Evolutionary conservation across 2,329 filamentous ascomycete genomes (phyloP).

Genomic region (Xylaria sp.): DNA sequence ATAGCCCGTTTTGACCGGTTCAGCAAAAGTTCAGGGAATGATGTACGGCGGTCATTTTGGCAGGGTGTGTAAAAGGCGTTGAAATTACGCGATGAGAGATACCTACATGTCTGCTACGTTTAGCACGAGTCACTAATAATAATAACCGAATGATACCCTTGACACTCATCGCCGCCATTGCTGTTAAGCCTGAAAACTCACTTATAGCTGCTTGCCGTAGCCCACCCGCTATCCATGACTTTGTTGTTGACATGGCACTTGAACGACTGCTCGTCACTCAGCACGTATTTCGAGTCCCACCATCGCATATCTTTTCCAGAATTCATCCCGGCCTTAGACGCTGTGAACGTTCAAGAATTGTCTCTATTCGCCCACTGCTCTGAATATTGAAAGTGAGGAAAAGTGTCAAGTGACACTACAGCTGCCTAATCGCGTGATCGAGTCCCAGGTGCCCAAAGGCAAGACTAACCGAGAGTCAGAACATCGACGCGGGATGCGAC

Average conservation of each 20-base stretch:
- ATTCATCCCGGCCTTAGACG: conserved; percentile 20
- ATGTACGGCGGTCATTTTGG: background rate
- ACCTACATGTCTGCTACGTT: conserved; percentile 23
- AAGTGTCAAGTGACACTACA: conserved; percentile 3
- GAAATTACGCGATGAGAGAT: conserved; percentile 11
- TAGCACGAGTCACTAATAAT: conserved; percentile 26
- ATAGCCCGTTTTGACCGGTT: background rate
- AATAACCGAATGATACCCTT: conserved; percentile 34
- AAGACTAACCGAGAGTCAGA: conserved; percentile 6
- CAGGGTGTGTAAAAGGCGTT: conserved; percentile 1
- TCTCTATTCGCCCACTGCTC: conserved; percentile 1
- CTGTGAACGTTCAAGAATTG: background rate
- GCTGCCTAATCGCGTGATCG: conserved; percentile 1
- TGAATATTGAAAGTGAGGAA: background rate
- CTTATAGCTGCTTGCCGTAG: background rate
- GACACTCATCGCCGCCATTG: background rate
- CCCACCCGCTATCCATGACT: background rate
- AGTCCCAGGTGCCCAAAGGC: conserved; percentile 1
- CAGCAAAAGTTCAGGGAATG: background rate
- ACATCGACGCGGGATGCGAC: background rate
- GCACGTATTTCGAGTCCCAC: background rate
- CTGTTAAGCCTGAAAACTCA: conserved; percentile 29
- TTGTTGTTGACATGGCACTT: background rate
- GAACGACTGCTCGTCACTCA: background rate
- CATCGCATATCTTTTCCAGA: conserved; percentile 17